Percentiles rank a stretch among this genome's conserved stretches.
These are phyloP conservation scores for Irpex sp. DNA, from an alignment of 1,284 basidiomycete genomes.

Conservation along the genomic window DNA sequence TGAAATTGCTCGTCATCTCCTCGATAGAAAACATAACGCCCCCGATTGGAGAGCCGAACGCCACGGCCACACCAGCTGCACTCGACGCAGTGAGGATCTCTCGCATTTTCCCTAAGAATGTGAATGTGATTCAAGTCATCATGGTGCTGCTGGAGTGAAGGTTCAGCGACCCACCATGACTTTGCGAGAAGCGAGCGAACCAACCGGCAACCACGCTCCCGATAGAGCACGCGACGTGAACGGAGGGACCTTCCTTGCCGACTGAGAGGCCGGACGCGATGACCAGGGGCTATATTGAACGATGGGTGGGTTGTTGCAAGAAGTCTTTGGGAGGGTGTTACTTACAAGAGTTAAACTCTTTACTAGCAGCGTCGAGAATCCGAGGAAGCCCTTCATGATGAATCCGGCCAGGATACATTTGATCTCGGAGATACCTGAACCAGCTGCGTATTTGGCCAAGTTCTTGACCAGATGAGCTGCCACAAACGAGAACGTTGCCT, in stretches of 20 bases:
- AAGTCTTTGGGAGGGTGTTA: conserved; percentile 9
- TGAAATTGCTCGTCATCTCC: conserved; percentile 98
- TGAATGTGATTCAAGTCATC: conserved; percentile 1
- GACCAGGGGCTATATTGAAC: conserved; percentile 72
- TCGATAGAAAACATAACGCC: conserved; percentile 93
- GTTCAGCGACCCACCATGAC: conserved; percentile 63
- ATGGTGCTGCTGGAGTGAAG: not conserved
- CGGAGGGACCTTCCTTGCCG: conserved; percentile 98
- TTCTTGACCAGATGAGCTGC: conserved; percentile 87
- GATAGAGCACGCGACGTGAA: conserved; percentile 95
- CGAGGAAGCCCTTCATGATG: conserved; percentile 93
- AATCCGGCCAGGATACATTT: conserved; percentile 98
- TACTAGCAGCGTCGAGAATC: conserved; percentile 85
- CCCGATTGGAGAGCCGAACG: conserved; percentile 96
- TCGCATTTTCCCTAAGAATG: conserved; percentile 80
- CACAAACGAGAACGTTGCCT: conserved; percentile 79
- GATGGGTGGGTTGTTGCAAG: not conserved
- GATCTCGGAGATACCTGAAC: conserved; percentile 98
- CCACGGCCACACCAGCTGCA: conserved; percentile 96
- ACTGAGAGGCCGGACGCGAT: conserved; percentile 97
- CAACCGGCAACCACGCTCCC: conserved; percentile 84
- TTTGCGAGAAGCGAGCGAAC: conserved; percentile 82
- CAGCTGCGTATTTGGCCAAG: conserved; percentile 94
- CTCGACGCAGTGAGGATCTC: conserved; percentile 95
- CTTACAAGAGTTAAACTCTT: conserved; percentile 89